Percentiles rank a stretch among this genome's conserved stretches.
Evolutionary conservation across 2,329 filamentous ascomycete genomes (phyloP).

Genomic region (Beauveria australis): DNA sequence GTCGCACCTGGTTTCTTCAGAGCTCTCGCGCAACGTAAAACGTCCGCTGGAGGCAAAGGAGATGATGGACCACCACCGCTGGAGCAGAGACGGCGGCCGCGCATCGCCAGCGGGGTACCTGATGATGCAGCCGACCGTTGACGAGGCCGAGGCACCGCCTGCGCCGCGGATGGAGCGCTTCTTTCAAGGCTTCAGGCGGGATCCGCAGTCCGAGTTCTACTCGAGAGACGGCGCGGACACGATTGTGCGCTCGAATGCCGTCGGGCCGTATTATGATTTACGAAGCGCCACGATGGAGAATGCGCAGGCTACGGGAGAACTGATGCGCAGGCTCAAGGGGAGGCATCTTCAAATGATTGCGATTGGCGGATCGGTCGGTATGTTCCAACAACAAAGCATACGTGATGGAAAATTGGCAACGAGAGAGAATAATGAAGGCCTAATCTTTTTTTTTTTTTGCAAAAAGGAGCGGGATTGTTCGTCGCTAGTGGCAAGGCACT

Average conservation of each 20-base stretch:
- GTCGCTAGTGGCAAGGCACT: slow-evolving; percentile 65
- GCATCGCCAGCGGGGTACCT: neutral
- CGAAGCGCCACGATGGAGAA: slow-evolving; percentile 7
- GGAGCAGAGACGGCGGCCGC: neutral
- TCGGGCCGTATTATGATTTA: slow-evolving; percentile 8
- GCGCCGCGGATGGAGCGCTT: slow-evolving; percentile 3
- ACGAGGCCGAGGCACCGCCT: neutral
- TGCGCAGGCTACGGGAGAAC: slow-evolving; percentile 1
- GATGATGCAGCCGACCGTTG: neutral
- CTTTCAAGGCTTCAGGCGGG: slow-evolving; percentile 6
- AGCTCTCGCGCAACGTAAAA: neutral
- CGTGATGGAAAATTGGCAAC: too few species aligned
- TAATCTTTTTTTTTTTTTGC: neutral
- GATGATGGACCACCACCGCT: neutral
- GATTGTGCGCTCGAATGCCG: neutral
- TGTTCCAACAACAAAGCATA: slow-evolving; percentile 1
- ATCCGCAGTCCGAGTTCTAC: slow-evolving; percentile 6
- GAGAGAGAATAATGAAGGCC: too few species aligned
- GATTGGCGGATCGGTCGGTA: slow-evolving; percentile 75
- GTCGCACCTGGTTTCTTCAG: neutral
- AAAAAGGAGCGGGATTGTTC: slow-evolving; percentile 63
- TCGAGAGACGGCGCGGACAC: neutral
- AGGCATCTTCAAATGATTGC: slow-evolving; percentile 89
- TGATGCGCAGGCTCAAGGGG: slow-evolving; percentile 45
- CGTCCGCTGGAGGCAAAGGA: neutral